Evolutionary conservation across 805 yeast species (phyloP), one percentile per base, ranked within the genome.

Genomic region (Kockiozyma suomiensis): DNA sequence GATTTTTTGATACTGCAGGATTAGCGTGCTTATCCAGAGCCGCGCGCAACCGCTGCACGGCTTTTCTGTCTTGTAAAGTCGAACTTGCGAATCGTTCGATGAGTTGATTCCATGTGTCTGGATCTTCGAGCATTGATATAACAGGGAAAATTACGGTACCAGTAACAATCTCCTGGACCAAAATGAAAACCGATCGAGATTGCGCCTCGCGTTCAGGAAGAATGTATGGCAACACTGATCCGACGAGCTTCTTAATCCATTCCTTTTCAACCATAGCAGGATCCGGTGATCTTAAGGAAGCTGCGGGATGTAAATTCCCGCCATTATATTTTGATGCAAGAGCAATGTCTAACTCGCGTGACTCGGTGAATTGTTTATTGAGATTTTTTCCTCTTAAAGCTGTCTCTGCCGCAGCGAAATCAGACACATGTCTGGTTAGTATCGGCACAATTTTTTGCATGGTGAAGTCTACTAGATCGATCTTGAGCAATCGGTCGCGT

Each of bases 31-130:
- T 81, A 62, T 85, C 86, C 37, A 91, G 74, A 0, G 89, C 88
- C 23, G 81, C 83, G 61, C 96, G 75, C 23, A 92, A 79, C 64
- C 84, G 81, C 60, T 85, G 82, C 0, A 91, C 96, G 68, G 88
- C 90, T 38, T 81, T 81, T 56, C 91, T 76, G 68, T 90, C 96
- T 63, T 84, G 84, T 70, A 92, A 76, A 12, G 87, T 81, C 32
- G 80, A 80, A 2, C 90, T 85, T 1, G 88, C 81, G 1, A 81
- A 71, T 53, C 81, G 80, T 8, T 85, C 84, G 15, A 90, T 78
- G 42, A 79, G 68, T 56, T 83, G 81, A 70, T 92, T 92, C 82
- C 87, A 87, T 61, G 83, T 87, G 70, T 90, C 96, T 0, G 93
- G 83, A 50, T 87, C 92, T 0, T 86, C 74, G 0, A 87, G 66